Conservation (phyloP, 352 stramenopile genomes). For the Pythium insidiosum region DNA sequence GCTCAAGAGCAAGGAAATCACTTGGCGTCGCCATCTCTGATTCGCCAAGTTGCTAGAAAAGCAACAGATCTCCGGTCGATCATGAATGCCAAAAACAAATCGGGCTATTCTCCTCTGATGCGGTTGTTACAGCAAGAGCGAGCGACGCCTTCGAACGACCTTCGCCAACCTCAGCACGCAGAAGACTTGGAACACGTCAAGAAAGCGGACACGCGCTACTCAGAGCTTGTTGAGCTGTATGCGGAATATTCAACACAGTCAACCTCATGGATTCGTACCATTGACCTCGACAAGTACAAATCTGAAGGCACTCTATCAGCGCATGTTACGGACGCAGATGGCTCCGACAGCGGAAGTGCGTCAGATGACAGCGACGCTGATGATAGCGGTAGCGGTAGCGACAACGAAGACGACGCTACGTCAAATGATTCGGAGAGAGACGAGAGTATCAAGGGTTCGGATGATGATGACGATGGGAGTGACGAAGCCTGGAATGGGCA, state of each 20-base stretch:
- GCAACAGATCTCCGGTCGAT: no score
- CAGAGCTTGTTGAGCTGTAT: conserved; percentile 40
- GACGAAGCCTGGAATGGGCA: conserved; percentile 1
- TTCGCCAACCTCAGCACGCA: conserved; percentile 14
- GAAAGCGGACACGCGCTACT: conserved; percentile 29
- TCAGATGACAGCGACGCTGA: neutral
- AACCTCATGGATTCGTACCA: conserved; percentile 32
- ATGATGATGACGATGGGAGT: conserved; percentile 7
- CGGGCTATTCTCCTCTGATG: conserved; percentile 45
- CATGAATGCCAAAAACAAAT: conserved; percentile 36
- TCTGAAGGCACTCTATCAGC: neutral
- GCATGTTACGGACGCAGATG: neutral
- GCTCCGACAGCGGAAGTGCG: neutral
- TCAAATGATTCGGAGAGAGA: conserved; percentile 10
- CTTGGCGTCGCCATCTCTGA: conserved; percentile 18
- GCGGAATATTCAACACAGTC: conserved; percentile 24
- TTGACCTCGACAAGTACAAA: conserved; percentile 19
- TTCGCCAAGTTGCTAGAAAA: no score
- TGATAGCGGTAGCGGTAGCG: conserved; percentile 1
- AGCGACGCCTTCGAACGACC: conserved; percentile 5
- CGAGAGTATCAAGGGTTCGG: conserved; percentile 6
- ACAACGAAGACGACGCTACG: neutral
- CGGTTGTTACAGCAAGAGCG: conserved; percentile 31
- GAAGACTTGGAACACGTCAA: conserved; percentile 29
- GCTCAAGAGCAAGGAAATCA: conserved; percentile 13